Base-by-base conservation (phyloP, 345 rosid genomes). In the Salix exigua region DNA sequence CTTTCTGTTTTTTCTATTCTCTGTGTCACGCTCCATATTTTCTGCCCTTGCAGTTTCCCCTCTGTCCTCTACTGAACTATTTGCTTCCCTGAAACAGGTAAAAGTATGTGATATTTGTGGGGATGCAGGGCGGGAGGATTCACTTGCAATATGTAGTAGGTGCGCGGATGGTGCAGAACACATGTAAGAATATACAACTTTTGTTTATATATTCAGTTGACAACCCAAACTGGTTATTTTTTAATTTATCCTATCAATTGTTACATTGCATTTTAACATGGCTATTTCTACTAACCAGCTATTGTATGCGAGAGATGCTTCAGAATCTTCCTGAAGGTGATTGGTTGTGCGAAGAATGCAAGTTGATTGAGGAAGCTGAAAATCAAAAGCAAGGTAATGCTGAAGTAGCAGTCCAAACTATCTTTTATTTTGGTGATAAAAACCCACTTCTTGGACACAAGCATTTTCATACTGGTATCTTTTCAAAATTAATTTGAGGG, bases 101-200 rank as follows among this genome's bases (percentile, higher is more conserved):
- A 96, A 96, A 86, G 99, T 96, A 65, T 96, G 99, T 76, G 99
- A 96, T 85, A 94, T 94, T 68, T 96, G 99, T 79, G 99, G 98
- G 78, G 99, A 96, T 87, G 93, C 98, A 37, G 99, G 99, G 66
- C 93, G 97, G 73, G 99, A 96, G 88, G 96, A 94, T 86, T 81
- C 88, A 83, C 99, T 96, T 42, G 99, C 97, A 74, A 87, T 90
- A 81, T 96, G 99, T 83, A 86, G 96, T 73, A 82, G 88, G 82
- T 96, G 99, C 85, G 82, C 84, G 80, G 99, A 96, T 87, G 99
- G 99, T 75, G 99, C 98, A 75, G 98, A 96, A 88, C 99, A 96
- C 89, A 96, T 85, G 99, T 96, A 91, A 90, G 97, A 33, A n/a
- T 76, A 70, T 76, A 78, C 26, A 64, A 58, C 55, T 63, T 71